Percentiles rank a stretch among this genome's conserved stretches.
phyloP scores from a whole-genome alignment of 495 filamentous ascomycete species.

The Penicillium maclennaniae region DNA sequence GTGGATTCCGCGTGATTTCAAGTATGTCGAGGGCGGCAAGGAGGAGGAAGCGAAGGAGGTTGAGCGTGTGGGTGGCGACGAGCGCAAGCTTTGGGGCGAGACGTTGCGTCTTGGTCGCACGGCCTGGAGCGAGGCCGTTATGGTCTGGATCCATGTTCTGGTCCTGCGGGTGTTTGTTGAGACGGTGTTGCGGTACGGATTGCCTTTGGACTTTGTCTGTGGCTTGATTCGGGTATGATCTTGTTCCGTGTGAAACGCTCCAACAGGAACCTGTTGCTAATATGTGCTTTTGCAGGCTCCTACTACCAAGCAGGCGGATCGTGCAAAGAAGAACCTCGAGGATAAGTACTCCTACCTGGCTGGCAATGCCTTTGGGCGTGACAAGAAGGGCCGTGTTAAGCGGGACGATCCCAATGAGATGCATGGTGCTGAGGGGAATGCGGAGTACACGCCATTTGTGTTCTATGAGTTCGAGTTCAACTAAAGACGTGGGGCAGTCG shows the following conservation, averaged over 20 bases:
- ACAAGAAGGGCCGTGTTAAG: slow-evolving; percentile 87
- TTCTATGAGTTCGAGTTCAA: slow-evolving; percentile 92
- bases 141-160: slow-evolving; percentile 91
- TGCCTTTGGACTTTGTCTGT: slow-evolving; percentile 84
- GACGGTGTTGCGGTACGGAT: slow-evolving; percentile 88
- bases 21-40: slow-evolving; percentile 81
- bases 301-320: slow-evolving; percentile 68
- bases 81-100: slow-evolving; percentile 85
- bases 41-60: slow-evolving; percentile 85
- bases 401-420: slow-evolving; percentile 88
- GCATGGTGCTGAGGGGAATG: slow-evolving; percentile 66
- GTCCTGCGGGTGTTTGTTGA: slow-evolving; percentile 93
- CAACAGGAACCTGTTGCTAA: not conserved
- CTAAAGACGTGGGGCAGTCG: slow-evolving; percentile 11
- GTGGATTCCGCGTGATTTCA: slow-evolving; percentile 93
- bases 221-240: slow-evolving; percentile 74
- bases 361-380: slow-evolving; percentile 88
- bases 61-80: slow-evolving; percentile 70
- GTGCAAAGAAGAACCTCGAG: slow-evolving; percentile 77
- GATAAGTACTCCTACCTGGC: slow-evolving; percentile 85
- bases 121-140: slow-evolving; percentile 88
- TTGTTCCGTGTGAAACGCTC: not conserved
- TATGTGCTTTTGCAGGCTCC: slow-evolving; percentile 58
- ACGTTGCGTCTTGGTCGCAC: slow-evolving; percentile 80
- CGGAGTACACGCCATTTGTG: slow-evolving; percentile 93